Evolutionary conservation across 2,329 filamentous ascomycete species (phyloP), one percentile per base, ranked within the genome.

Genomic region (Sarocladiaceae sp.): DNA sequence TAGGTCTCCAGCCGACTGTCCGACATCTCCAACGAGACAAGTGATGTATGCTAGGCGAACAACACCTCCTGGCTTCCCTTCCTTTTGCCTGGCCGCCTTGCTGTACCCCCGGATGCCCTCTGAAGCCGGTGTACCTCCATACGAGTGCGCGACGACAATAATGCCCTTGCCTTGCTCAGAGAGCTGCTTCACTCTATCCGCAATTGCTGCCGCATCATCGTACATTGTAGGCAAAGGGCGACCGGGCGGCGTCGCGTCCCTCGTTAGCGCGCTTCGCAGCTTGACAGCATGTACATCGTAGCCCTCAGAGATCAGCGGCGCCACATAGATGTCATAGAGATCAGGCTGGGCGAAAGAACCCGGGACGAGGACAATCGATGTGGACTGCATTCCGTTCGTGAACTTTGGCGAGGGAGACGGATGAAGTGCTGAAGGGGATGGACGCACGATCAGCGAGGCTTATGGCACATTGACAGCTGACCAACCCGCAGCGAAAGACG

Each of bases 61-160:
- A 2, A 67, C 53, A 1, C 62, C 63, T 1, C 65, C 66, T 31
- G 55, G 53, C 34, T 58, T 52, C 1, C 61, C 60, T 3, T 50
- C 43, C 4, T 37, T 45, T 33, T 52, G 49, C 6, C 64, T 48
- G n/a, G 6, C 6, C 39, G 58, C 54, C 31, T 50, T 51, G 44
- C 62, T 51, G 2, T 63, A 44, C 0, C 59, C 61, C 3, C 52
- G 52, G 2, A 63, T 46, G 1, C 58, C 60, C 44, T 63, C 60
- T 5, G 54, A 55, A 2, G 55, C 58, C 0, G 63, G 49, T 0
- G 64, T 53, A 9, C 64, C 65, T 2, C 63, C 59, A 52, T 67
- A 70, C 15, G 61, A 66, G 42, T 70, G 67, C 11, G 56, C 54
- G 13, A 67, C 31, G 5, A 69, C 49, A 1, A 69, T 48, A 4